Base-by-base conservation (phyloP, 345 rosid species). In the Salix suchowensis region DNA sequence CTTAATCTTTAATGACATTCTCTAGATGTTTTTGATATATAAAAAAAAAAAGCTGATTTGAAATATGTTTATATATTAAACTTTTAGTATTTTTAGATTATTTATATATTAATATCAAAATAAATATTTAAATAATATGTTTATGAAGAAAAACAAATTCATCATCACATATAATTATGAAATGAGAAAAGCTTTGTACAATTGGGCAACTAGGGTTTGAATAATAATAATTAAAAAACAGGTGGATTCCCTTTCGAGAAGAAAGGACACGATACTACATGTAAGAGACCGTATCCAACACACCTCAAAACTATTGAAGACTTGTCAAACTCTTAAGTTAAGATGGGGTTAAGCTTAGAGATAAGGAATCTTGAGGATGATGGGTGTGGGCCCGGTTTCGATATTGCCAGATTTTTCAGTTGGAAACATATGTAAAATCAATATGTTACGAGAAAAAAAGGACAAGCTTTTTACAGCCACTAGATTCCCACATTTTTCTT, bases 401-500 rank as follows among this genome's bases (percentile, higher is more conserved):
- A 81, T 55, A 14, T 81, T 60, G 48, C 79, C 39, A 67, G 32
- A 68, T 71, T 78, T 60, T 40, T 26, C 5, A 37, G 23, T 55
- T 71, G 72, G 61, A 74, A 68, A 69, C n/a, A 13, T 26, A 13
- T 74, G 32, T 14, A 19, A 44, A 5, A 0, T 34, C 37, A 5
- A n/a, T 36, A 42, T n/a, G n/a, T 40, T 34, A 23, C 70, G 13
- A 28, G 21, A 5, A 34, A 34, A 78, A 83, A 77, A 72, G 74
- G 83, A 83, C 83, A 77, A 77, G 15, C 83, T 79, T 85, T 83
- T 80, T 4, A 70, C 88, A 83, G 81, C 88, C 88, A 34, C 80
- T 77, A 79, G 88, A 86, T 82, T 86, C 91, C 88, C 88, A 6
- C 39, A 28, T 52, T 80, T 66, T 61, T 50, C 78, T 42, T 69